phyloP scores from a whole-genome alignment of 1,139 yeast genomes.

The Debaryomyces singareniensis region DNA sequence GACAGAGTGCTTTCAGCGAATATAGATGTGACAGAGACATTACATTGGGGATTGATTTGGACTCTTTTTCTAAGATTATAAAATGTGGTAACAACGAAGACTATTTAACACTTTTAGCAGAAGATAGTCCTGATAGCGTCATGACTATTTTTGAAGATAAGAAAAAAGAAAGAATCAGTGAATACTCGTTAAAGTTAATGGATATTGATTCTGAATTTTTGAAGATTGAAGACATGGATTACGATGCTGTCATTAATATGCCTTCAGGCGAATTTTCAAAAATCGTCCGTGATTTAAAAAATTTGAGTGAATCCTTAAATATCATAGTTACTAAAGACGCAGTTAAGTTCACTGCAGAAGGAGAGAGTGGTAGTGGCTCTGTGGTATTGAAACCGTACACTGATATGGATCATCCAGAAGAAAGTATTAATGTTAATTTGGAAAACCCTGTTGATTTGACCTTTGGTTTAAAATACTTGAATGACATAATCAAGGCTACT shows the following conservation, averaged over 20 bases:
- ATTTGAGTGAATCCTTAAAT: constrained; percentile 80
- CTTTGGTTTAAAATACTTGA: constrained; percentile 85
- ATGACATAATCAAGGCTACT: constrained; percentile 89
- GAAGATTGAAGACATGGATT: constrained; percentile 90
- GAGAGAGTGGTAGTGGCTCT: constrained; percentile 87
- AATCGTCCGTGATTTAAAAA: constrained; percentile 81
- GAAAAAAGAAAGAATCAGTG: constrained; percentile 85
- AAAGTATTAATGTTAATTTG: constrained; percentile 68
- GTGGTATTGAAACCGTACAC: constrained; percentile 81
- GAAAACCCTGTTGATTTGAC: constrained; percentile 84
- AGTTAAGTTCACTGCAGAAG: constrained; percentile 84
- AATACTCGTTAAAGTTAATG: constrained; percentile 88
- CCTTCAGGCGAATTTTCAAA: constrained; percentile 87
- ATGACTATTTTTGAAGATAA: constrained; percentile 85
- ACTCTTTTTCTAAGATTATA: constrained; percentile 78
- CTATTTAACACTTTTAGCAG: constrained; percentile 81
- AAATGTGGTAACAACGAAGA: constrained; percentile 91
- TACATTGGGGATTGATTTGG: constrained; percentile 87
- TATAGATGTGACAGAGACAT: constrained; percentile 95
- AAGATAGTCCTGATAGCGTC: constrained; percentile 82
- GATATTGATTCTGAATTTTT: constrained; percentile 94
- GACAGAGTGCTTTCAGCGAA: constrained; percentile 83
- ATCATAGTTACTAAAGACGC: constrained; percentile 88
- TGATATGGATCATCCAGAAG: constrained; percentile 74
- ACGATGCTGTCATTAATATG: constrained; percentile 80